Percentiles rank a stretch among this genome's conserved stretches.
phyloP scores from a whole-genome alignment of 441 rosid species.

The Pelargonium cotyledonis region DNA sequence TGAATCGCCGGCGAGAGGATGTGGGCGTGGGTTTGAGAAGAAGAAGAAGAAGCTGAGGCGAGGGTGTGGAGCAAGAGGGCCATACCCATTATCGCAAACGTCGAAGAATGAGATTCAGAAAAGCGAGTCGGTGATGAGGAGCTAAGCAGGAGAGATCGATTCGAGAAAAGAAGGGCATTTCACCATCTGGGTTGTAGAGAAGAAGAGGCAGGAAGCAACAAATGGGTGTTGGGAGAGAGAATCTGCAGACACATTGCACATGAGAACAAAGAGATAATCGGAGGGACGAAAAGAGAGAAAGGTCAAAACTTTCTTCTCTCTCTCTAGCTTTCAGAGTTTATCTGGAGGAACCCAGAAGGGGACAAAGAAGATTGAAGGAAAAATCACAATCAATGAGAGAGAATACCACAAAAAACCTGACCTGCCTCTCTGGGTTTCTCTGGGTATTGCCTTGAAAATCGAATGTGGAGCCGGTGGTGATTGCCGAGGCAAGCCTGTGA shows the following conservation, averaged over 20 bases:
- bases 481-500: slow-evolving; percentile 29
- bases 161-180: slow-evolving; percentile 50
- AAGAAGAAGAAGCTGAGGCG: slow-evolving; percentile 18
- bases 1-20: slow-evolving; percentile 31
- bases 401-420: slow-evolving; percentile 29
- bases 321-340: slow-evolving; percentile 13
- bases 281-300: slow-evolving; percentile 19
- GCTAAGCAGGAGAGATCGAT: slow-evolving; percentile 32
- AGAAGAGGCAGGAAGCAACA: slow-evolving; percentile 15
- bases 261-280: slow-evolving; percentile 31
- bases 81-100: slow-evolving; percentile 41
- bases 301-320: background rate
- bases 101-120: slow-evolving; percentile 16
- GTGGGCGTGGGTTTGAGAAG: slow-evolving; percentile 9
- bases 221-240: slow-evolving; percentile 26
- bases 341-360: slow-evolving; percentile 10
- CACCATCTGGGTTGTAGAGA: slow-evolving; percentile 45
- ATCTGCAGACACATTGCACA: slow-evolving; percentile 66
- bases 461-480: slow-evolving; percentile 19
- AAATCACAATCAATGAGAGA: slow-evolving; percentile 19
- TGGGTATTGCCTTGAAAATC: slow-evolving; percentile 17
- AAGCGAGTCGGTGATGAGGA: slow-evolving; percentile 31
- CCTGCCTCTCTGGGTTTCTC: slow-evolving; percentile 18
- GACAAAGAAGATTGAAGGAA: slow-evolving; percentile 23
- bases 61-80: slow-evolving; percentile 32